phyloP scores from a whole-genome alignment of 129 eudicot species.

The carrot (Daucus carota) region DH1_v3.0 NC_030388.2:1038501-1039000 shows the following conservation, averaged over 20 bases:
- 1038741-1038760: background rate
- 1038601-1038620: no score
- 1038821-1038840: background rate
- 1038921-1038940: background rate
- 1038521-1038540: no score
- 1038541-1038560: no score
- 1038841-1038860: background rate
- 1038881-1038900: background rate
- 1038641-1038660: no score
- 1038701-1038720: background rate
- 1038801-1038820: background rate
- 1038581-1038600: no score
- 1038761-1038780: background rate
- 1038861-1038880: background rate
- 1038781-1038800: background rate
- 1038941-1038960: background rate
- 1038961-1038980: conserved; percentile 14
- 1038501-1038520: no score
- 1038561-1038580: no score
- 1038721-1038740: background rate
- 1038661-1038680: no score
- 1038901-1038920: background rate
- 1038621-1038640: no score
- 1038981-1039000: conserved; percentile 14
- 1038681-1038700: background rate